Percentiles rank a stretch among this genome's conserved stretches.
Evolutionary conservation across 2,329 filamentous ascomycete genomes (phyloP).

Genomic region (Colletotrichum plurivorum): DNA sequence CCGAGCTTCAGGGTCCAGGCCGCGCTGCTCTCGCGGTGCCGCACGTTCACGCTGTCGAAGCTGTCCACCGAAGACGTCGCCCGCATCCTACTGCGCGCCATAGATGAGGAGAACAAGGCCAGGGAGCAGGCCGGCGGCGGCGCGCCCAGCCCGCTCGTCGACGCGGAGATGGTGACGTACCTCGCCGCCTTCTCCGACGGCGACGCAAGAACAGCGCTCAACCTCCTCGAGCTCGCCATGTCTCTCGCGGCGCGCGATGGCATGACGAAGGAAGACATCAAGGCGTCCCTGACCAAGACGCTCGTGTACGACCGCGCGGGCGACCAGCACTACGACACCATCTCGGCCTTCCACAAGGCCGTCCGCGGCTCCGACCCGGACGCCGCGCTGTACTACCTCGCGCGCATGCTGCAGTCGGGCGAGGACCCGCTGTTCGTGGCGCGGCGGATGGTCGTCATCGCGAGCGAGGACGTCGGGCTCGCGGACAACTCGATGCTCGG

Average conservation of each 20-base stretch:
- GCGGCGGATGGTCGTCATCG: constrained; percentile 92
- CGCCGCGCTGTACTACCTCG: constrained; percentile 93
- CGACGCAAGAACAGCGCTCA: constrained; percentile 92
- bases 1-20: constrained; percentile 93
- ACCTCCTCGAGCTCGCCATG: constrained; percentile 90
- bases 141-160: constrained; percentile 71
- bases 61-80: constrained; percentile 80
- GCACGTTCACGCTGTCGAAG: constrained; percentile 88
- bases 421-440: constrained; percentile 96
- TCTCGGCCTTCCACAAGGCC: constrained; percentile 97
- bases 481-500: constrained; percentile 88
- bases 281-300: constrained; percentile 88
- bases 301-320: constrained; percentile 95
- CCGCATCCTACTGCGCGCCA: constrained; percentile 82
- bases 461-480: constrained; percentile 92
- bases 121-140: constrained; percentile 40
- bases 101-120: constrained; percentile 67
- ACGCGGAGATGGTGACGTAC: constrained; percentile 83
- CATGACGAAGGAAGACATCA: constrained; percentile 83
- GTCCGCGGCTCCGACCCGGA: constrained; percentile 90
- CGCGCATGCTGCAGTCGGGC: constrained; percentile 94
- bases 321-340: constrained; percentile 98
- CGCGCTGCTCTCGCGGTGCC: constrained; percentile 88
- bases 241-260: constrained; percentile 75
- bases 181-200: constrained; percentile 91